Evolutionary conservation across 805 yeast species (phyloP), one percentile per base, ranked within the genome.

Genomic region (Candida broadrunensis): DNA sequence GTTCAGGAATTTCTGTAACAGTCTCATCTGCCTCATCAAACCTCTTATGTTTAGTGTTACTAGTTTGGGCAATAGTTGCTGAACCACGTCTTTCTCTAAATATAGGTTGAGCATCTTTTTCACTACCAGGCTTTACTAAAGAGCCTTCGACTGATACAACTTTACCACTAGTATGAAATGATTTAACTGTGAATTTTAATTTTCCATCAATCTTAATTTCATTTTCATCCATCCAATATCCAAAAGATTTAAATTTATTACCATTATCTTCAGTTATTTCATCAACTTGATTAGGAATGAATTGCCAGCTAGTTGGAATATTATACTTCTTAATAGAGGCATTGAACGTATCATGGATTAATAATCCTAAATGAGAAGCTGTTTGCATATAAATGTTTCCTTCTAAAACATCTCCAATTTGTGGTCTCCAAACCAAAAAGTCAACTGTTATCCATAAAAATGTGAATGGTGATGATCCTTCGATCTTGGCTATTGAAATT

Each of bases 341-440:
- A 65, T 93, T 93, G 70, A 93, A 93, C 1, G 95, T 88, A 65
- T 93, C 98, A 60, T 88, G 90, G 37, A 93, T 73, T 49, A 93
- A 74, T 45, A 93, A 71, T 45, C 97, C 98, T 53, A 93, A 85
- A 59, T 93, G 99, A 6, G 96, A 84, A 14, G 95, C 96, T 2
- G 96, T 83, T 68, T 91, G 97, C 78, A 91, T 82, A 67, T 88
- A 88, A 40, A 85, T 76, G 71, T 81, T 77, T 11, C 99, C 99
- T 61, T 90, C 95, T 15, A 93, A 65, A 1, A 74, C 66, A 56
- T 93, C 97, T 3, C 95, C 97, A n/a, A 80, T 70, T 52, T 79
- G 79, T 4, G 99, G 99, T 53, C 77, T 80, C 98, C 99, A 93
- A 36, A 89, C 78, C 41, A 88, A 72, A 36, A 93, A 72, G 39